Evolutionary conservation across 768 basidiomycete genomes (phyloP).

Genomic region (Agaricus subrufescens): DNA sequence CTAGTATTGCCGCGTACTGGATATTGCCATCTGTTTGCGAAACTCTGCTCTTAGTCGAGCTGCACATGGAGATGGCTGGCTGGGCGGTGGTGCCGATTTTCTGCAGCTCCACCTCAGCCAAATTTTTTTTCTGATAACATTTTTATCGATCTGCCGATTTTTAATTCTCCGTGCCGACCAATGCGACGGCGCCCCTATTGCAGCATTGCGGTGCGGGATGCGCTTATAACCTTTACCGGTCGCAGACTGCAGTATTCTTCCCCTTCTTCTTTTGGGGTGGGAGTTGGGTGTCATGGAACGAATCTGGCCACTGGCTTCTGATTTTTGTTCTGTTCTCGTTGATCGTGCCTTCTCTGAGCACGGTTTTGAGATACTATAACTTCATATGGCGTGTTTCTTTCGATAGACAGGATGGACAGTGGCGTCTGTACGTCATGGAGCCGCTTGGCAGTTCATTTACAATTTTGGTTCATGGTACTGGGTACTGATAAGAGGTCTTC

Average conservation of each 20-base stretch:
- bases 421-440: background rate
- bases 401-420: too few relatives aligned
- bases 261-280: constrained; percentile 9
- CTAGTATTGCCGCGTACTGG: background rate
- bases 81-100: too few relatives aligned
- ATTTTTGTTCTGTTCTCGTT: background rate
- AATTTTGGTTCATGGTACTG: background rate
- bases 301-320: constrained; percentile 1
- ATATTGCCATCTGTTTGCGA: background rate
- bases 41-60: too few relatives aligned
- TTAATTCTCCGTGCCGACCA: too few relatives aligned
- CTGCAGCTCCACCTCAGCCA: too few relatives aligned
- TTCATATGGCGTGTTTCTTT: background rate
- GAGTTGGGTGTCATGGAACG: background rate
- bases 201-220: background rate
- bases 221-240: background rate
- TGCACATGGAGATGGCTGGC: too few relatives aligned
- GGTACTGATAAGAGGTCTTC: constrained; percentile 28
- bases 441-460: background rate
- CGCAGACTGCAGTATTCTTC: background rate
- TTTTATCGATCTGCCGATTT: too few relatives aligned
- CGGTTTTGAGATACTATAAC: background rate
- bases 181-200: too few relatives aligned
- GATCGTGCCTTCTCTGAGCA: background rate
- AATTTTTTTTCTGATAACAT: too few relatives aligned